Evolutionary conservation across 306 rosid species (phyloP).

Genomic region (Glycine tomentella): DNA sequence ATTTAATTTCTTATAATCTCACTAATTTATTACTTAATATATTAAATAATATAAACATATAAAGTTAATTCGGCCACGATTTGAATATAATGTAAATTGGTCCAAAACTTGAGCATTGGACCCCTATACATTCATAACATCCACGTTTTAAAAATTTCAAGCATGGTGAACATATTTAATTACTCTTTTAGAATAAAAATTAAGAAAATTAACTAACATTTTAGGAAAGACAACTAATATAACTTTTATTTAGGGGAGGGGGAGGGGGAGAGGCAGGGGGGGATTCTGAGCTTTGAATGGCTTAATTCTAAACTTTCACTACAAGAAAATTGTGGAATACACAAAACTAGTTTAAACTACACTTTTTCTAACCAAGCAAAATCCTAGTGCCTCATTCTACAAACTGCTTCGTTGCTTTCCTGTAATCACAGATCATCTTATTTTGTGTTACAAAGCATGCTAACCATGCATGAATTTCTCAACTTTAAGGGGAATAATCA

Average conservation of each 20-base stretch:
- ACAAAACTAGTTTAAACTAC: slow-evolving; percentile 57
- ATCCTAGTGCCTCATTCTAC: slow-evolving; percentile 55
- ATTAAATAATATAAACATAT: too few relatives aligned
- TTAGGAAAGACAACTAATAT: slow-evolving; percentile 8
- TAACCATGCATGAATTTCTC: slow-evolving; percentile 59
- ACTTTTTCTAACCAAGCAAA: slow-evolving; percentile 53
- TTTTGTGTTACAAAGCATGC: slow-evolving; percentile 52
- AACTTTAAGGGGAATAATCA: slow-evolving; percentile 52
- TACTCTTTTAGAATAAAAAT: too few relatives aligned
- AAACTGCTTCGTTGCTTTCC: slow-evolving; percentile 53
- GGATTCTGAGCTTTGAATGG: too few relatives aligned
- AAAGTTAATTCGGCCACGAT: not conserved
- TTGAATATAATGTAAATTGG: not conserved
- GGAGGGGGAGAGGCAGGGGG: too few relatives aligned
- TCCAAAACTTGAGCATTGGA: not conserved
- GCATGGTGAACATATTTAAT: not conserved
- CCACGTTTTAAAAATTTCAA: not conserved
- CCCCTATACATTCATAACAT: not conserved
- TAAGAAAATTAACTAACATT: not conserved
- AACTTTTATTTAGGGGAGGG: not conserved
- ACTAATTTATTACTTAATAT: too few relatives aligned
- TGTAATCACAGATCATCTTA: slow-evolving; percentile 54
- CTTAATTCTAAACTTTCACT: slow-evolving; percentile 53
- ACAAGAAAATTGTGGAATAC: slow-evolving; percentile 57
- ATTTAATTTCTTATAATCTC: too few relatives aligned